Conservation (phyloP, 495 filamentous ascomycete species). For the Chlorociboria aeruginascens region DNA sequence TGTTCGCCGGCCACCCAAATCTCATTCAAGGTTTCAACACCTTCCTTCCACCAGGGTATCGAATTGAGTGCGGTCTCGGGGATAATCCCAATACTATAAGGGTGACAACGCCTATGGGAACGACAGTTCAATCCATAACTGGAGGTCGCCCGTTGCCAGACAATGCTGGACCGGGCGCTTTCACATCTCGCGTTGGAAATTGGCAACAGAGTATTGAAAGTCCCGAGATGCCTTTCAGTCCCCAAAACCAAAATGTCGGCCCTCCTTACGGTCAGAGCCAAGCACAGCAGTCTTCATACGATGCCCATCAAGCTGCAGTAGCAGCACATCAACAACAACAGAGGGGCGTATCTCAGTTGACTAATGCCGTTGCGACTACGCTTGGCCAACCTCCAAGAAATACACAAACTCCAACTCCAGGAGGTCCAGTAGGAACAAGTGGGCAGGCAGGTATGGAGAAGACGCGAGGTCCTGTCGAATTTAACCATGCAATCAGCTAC, state of each 20-base stretch:
- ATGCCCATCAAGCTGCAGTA: slow-evolving; percentile 34
- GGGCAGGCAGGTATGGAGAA: slow-evolving; percentile 60
- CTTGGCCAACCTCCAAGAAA: slow-evolving; percentile 18
- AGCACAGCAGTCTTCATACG: slow-evolving; percentile 30
- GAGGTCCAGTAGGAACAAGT: slow-evolving; percentile 26
- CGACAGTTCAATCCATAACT: slow-evolving; percentile 44
- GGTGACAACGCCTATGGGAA: slow-evolving; percentile 89
- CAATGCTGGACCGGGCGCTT: slow-evolving; percentile 15
- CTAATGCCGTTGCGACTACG: slow-evolving; percentile 58
- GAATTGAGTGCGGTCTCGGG: slow-evolving; percentile 88
- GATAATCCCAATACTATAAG: slow-evolving; percentile 92
- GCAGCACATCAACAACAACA: slow-evolving; percentile 72
- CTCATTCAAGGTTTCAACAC: slow-evolving; percentile 99
- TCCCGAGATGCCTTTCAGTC: slow-evolving; percentile 39
- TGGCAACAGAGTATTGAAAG: slow-evolving; percentile 44
- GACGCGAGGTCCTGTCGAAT: slow-evolving; percentile 80
- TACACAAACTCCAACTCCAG: slow-evolving; percentile 37
- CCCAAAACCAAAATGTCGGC: slow-evolving; percentile 32
- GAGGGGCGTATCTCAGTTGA: slow-evolving; percentile 66
- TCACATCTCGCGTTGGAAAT: slow-evolving; percentile 27
- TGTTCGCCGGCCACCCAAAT: slow-evolving; percentile 93
- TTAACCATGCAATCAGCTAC: slow-evolving; percentile 99
- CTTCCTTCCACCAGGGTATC: slow-evolving; percentile 91
- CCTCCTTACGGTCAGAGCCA: slow-evolving; percentile 32
- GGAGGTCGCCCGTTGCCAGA: slow-evolving; percentile 31